Conservation (phyloP, 768 basidiomycete genomes). For the Mrakia hoshinonis region DNA sequence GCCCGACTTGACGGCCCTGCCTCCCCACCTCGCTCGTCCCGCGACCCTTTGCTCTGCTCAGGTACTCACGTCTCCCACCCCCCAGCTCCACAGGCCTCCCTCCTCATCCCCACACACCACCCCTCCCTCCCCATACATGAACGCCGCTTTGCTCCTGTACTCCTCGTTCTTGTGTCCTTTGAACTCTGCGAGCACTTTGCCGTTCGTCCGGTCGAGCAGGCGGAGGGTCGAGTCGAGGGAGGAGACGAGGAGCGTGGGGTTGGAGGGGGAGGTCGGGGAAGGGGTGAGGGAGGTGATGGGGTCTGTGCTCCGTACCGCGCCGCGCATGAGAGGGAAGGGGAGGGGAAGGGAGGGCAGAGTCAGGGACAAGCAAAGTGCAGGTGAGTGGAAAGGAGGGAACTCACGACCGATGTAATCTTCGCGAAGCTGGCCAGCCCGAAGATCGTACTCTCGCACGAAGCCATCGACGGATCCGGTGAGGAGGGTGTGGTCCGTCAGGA, state of each 20-base stretch:
- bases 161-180: constrained; percentile 62
- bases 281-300: constrained; percentile 77
- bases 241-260: constrained; percentile 65
- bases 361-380: background rate
- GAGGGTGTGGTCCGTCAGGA: constrained; percentile 48
- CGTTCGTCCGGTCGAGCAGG: constrained; percentile 72
- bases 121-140: constrained; percentile 70
- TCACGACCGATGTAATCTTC: constrained; percentile 83
- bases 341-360: background rate
- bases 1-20: no score
- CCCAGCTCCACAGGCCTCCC: constrained; percentile 85
- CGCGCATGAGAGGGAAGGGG: background rate
- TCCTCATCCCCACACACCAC: constrained; percentile 85
- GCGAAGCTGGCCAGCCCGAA: constrained; percentile 82
- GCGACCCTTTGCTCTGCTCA: no score
- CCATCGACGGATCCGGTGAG: constrained; percentile 84
- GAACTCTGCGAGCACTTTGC: constrained; percentile 68
- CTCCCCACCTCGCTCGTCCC: background rate
- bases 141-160: constrained; percentile 72
- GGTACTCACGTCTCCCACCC: constrained; percentile 68
- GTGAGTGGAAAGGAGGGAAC: constrained; percentile 35
- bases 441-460: constrained; percentile 82
- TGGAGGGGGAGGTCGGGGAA: constrained; percentile 49
- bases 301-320: constrained; percentile 45
- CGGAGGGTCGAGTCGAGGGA: constrained; percentile 77